Percentiles rank a stretch among this genome's conserved stretches.
Conservation (phyloP, 2,329 filamentous ascomycete species). For the Aureobasidium sp. region DNA sequence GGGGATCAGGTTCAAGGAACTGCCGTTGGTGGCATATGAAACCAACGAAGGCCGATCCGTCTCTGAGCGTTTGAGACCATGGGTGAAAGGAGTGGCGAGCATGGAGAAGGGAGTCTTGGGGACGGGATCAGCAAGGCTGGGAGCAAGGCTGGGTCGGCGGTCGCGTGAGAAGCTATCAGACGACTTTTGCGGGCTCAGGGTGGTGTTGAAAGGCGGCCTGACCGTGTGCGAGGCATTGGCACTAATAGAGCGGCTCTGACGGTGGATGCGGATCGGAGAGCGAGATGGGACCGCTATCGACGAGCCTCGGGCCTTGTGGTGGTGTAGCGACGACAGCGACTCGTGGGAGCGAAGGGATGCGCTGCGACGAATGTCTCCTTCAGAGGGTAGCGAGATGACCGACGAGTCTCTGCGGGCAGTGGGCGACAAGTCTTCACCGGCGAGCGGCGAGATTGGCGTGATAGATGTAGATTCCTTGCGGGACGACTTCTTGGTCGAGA, state of each 20-base stretch:
- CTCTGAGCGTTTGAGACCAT: conserved; percentile 14
- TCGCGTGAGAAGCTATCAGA: conserved; percentile 21
- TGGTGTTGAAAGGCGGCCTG: conserved; percentile 8
- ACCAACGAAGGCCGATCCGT: conserved; percentile 5
- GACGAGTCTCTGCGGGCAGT: conserved; percentile 19
- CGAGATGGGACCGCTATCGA: conserved; percentile 13
- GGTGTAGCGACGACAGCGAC: conserved; percentile 17
- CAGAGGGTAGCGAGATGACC: conserved; percentile 25
- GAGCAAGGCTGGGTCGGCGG: not conserved
- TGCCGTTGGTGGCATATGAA: not conserved
- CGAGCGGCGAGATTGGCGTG: conserved; percentile 6
- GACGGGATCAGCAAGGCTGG: not conserved
- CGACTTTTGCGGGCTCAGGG: conserved; percentile 26
- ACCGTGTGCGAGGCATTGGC: conserved; percentile 16
- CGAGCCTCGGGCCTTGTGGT: conserved; percentile 7
- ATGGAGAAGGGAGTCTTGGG: conserved; percentile 16
- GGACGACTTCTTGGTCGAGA: conserved; percentile 2
- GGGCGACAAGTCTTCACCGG: conserved; percentile 5
- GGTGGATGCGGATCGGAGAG: conserved; percentile 18
- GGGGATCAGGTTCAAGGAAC: not conserved
- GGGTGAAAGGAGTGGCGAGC: conserved; percentile 11
- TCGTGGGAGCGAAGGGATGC: conserved; percentile 36
- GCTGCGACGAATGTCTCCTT: conserved; percentile 34
- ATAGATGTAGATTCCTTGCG: conserved; percentile 7
- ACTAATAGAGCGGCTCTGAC: conserved; percentile 19